Conservation (phyloP, 2,329 filamentous ascomycete genomes). For the Ophioceras dolichostomum region DNA sequence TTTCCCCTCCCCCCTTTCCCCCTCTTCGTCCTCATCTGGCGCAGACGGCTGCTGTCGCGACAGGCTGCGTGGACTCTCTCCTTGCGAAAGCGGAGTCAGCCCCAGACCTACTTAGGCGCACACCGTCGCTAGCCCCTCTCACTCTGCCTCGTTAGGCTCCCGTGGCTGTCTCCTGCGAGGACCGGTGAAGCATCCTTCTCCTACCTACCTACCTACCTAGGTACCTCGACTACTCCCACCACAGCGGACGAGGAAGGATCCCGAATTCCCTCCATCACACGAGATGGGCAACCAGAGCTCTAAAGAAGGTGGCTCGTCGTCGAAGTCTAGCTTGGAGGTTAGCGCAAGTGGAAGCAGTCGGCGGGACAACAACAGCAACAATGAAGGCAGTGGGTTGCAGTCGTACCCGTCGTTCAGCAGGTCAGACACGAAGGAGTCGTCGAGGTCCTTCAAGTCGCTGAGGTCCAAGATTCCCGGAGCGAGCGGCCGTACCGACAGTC, state of each 20-base stretch:
- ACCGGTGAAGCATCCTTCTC: constrained; percentile 12
- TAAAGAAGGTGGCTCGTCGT: constrained; percentile 40
- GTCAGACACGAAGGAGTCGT: constrained; percentile 86
- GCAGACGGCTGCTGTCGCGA: constrained; percentile 22
- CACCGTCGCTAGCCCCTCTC: too few relatives aligned
- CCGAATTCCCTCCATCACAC: constrained; percentile 12
- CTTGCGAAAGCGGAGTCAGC: too few relatives aligned
- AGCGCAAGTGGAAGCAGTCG: constrained; percentile 32
- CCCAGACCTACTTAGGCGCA: too few relatives aligned
- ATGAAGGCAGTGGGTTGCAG: too few relatives aligned
- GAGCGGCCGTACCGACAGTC: constrained; percentile 62
- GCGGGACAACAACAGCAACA: too few relatives aligned
- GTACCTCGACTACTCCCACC: too few relatives aligned
- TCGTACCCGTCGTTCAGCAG: constrained; percentile 86
- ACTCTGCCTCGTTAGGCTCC: too few relatives aligned
- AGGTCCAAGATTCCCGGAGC: constrained; percentile 87
- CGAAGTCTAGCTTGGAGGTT: constrained; percentile 32
- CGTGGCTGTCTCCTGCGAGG: constrained; percentile 15
- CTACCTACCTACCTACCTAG: background rate
- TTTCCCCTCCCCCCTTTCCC: too few relatives aligned
- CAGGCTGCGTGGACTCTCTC: constrained; percentile 20
- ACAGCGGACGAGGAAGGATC: background rate
- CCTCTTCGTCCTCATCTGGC: constrained; percentile 10
- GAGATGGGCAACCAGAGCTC: constrained; percentile 69
- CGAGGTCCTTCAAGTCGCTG: constrained; percentile 73